Percentiles rank a stretch among this genome's conserved stretches.
These are phyloP conservation scores for Eragrostis tef DNA, from an alignment of 202 grass and related monocot species.

Conservation along the genomic window DNA sequence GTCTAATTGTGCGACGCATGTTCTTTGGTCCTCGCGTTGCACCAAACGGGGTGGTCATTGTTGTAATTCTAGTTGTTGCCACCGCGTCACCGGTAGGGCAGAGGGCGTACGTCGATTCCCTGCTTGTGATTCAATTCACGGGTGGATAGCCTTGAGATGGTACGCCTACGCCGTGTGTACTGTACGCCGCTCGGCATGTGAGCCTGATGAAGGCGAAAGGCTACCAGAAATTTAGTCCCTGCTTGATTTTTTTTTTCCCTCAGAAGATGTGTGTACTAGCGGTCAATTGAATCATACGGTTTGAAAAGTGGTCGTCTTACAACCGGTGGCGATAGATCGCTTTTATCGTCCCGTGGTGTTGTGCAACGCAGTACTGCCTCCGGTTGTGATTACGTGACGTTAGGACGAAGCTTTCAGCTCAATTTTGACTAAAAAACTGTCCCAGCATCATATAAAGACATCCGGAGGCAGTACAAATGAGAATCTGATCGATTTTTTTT, in stretches of 20 bases:
- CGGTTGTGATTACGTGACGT: no score
- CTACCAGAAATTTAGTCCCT: neutral
- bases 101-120: neutral
- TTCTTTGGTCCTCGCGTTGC: neutral
- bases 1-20: neutral
- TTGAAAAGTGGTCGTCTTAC: neutral
- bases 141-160: neutral
- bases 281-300: neutral
- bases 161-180: neutral
- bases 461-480: no score
- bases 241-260: neutral
- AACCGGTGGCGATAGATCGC: neutral
- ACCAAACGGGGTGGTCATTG: neutral
- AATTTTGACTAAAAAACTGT: no score
- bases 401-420: no score
- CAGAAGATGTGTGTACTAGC: neutral
- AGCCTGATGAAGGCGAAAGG: neutral
- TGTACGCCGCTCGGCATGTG: neutral
- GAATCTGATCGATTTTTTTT: no score
- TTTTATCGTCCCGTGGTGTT: neutral
- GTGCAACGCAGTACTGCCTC: neutral
- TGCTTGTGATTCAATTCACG: conserved; percentile 17
- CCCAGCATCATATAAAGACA: no score
- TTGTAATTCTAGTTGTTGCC: neutral
- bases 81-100: neutral